phyloP scores from a whole-genome alignment of 805 yeast species.

The Suhomyces sp. region DNA sequence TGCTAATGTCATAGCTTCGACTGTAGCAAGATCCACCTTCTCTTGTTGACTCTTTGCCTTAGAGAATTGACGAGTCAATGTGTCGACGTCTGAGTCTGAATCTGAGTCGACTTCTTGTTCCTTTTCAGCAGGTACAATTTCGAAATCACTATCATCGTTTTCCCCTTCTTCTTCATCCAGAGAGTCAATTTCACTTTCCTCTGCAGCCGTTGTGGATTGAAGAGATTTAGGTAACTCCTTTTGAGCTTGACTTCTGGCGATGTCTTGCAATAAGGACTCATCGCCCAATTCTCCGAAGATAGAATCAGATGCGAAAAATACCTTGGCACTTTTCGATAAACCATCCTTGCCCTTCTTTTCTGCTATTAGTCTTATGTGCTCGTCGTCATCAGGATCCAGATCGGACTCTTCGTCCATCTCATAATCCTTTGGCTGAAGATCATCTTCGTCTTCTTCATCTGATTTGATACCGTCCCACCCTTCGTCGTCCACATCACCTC shows the following conservation, averaged over 20 bases:
- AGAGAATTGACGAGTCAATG: conserved; percentile 32
- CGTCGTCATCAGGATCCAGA: conserved; percentile 67
- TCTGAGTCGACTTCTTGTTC: conserved; percentile 40
- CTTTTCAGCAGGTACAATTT: conserved; percentile 34
- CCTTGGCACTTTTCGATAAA: conserved; percentile 35
- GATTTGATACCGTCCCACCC: conserved; percentile 72
- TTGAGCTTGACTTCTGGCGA: conserved; percentile 13
- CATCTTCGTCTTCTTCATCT: conserved; percentile 42
- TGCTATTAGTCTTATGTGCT: conserved; percentile 60
- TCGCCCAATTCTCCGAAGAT: conserved; percentile 44
- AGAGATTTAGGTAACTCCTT: conserved; percentile 16
- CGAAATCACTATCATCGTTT: conserved; percentile 41
- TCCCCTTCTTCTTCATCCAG: conserved; percentile 30
- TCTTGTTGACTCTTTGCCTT: conserved; percentile 50
- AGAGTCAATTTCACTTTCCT: conserved; percentile 38
- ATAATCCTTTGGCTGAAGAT: conserved; percentile 42
- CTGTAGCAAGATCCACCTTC: conserved; percentile 82
- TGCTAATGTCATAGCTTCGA: conserved; percentile 96
- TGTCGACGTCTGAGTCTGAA: conserved; percentile 54
- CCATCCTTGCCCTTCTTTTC: conserved; percentile 39
- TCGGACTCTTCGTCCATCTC: conserved; percentile 42
- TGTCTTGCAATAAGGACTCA: conserved; percentile 48
- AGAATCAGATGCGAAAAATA: conserved; percentile 40
- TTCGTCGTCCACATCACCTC: conserved; percentile 76
- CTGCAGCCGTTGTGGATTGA: conserved; percentile 8